phyloP scores from a whole-genome alignment of 2,329 filamentous ascomycete genomes.

The Emmonsia crescens region DNA sequence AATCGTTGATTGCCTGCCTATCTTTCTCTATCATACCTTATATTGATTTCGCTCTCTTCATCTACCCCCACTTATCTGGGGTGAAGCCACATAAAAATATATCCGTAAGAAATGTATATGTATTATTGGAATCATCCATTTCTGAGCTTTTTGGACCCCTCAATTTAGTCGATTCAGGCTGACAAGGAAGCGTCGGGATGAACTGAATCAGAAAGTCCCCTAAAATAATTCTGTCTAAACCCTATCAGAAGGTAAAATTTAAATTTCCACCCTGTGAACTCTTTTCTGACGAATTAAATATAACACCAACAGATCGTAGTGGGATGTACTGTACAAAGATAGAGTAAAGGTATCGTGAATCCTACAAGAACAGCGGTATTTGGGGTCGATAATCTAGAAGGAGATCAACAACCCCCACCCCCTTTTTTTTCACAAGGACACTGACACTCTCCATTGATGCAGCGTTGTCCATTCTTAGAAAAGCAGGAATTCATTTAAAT shows the following conservation, averaged over 20 bases:
- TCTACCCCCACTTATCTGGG: not conserved
- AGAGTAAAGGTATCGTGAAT: not conserved
- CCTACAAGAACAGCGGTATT: too few relatives aligned
- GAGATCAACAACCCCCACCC: too few relatives aligned
- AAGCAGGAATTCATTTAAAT: not conserved
- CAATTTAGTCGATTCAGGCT: not conserved
- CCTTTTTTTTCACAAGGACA: not conserved
- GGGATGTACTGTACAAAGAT: not conserved
- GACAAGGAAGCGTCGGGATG: not conserved
- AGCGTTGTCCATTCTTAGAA: not conserved
- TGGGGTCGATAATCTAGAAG: too few relatives aligned
- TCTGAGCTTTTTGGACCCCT: not conserved
- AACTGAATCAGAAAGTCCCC: not conserved
- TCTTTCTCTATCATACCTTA: not conserved
- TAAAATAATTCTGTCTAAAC: not conserved
- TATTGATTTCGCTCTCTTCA: not conserved
- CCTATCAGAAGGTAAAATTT: not conserved
- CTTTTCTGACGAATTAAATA: not conserved
- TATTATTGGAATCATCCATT: not conserved
- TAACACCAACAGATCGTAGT: not conserved
- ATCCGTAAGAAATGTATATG: not conserved
- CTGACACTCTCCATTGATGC: not conserved
- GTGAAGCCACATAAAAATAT: not conserved
- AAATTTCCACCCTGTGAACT: not conserved
- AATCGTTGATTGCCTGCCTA: not conserved